Conservation (phyloP, 2,329 filamentous ascomycete species). For the Tympanopsis confertula region DNA sequence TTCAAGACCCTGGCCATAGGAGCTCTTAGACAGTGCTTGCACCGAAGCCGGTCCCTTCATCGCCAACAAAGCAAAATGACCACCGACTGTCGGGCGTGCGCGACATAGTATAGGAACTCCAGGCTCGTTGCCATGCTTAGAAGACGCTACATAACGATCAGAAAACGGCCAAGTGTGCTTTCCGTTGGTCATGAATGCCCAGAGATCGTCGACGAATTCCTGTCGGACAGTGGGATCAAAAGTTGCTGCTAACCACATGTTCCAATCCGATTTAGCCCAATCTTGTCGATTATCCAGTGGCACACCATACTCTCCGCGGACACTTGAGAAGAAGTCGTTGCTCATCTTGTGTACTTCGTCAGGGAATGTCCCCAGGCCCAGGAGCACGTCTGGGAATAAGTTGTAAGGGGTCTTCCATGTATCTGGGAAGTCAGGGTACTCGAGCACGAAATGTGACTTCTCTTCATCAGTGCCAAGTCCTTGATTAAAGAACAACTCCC, state of each 20-base stretch:
- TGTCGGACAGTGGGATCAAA: slow-evolving; percentile 4
- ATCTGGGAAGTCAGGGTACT: slow-evolving; percentile 18
- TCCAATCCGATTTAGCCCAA: slow-evolving; percentile 30
- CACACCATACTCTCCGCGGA: slow-evolving; percentile 21
- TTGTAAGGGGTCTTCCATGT: slow-evolving; percentile 26
- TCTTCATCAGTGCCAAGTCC: slow-evolving; percentile 19
- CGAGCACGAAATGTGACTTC: slow-evolving; percentile 24
- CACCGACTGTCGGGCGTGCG: slow-evolving; percentile 26
- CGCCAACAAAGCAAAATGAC: slow-evolving; percentile 27
- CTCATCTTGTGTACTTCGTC: slow-evolving; percentile 19
- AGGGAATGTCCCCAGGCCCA: slow-evolving; percentile 23
- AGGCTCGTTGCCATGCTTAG: slow-evolving; percentile 14
- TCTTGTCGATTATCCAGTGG: slow-evolving; percentile 23
- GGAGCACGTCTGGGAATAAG: slow-evolving; percentile 24
- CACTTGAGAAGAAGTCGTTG: slow-evolving; percentile 19
- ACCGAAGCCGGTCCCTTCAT: slow-evolving; percentile 16
- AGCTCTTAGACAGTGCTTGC: too few species aligned
- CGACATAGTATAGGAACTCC: slow-evolving; percentile 18
- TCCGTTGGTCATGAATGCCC: slow-evolving; percentile 25
- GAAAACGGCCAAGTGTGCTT: slow-evolving; percentile 29
- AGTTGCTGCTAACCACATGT: slow-evolving; percentile 24
- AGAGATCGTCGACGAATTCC: slow-evolving; percentile 24
- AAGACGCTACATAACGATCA: slow-evolving; percentile 24
- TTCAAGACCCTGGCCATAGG: too few species aligned
- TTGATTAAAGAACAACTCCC: slow-evolving; percentile 18